phyloP scores from a whole-genome alignment of 2,329 filamentous ascomycete genomes.

The Ophiostoma himal-ulmi region DNA sequence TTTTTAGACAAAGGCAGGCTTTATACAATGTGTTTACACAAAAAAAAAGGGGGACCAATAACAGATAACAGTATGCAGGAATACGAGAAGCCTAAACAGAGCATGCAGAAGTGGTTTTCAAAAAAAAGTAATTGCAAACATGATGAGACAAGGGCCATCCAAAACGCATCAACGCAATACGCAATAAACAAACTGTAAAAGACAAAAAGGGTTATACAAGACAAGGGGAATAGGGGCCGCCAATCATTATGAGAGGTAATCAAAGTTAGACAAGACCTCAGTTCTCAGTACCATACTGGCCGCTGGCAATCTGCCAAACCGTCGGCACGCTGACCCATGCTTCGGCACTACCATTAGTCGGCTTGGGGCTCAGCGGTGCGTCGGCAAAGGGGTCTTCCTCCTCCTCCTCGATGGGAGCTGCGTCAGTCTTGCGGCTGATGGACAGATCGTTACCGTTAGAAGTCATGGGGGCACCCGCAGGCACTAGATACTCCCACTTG shows the following conservation, averaged over 20 bases:
- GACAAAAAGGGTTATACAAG: slow-evolving; percentile 7
- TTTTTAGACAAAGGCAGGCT: neutral
- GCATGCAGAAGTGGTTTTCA: neutral
- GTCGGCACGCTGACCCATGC: slow-evolving; percentile 63
- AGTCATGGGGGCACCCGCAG: slow-evolving; percentile 53
- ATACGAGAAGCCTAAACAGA: neutral
- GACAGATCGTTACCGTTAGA: slow-evolving; percentile 59
- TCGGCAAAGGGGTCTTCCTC: slow-evolving; percentile 68
- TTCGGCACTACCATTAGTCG: slow-evolving; percentile 24
- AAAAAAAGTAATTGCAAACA: neutral
- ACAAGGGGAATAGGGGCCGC: slow-evolving; percentile 3
- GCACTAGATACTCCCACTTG: slow-evolving; percentile 38
- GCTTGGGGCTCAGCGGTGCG: slow-evolving; percentile 35
- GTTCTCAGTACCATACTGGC: slow-evolving; percentile 62
- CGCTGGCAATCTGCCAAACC: slow-evolving; percentile 63
- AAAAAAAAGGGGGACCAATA: neutral
- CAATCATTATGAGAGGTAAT: neutral
- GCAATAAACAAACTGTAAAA: slow-evolving; percentile 3
- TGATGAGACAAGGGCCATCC: neutral
- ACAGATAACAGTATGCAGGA: neutral
- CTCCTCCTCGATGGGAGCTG: slow-evolving; percentile 39
- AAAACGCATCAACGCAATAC: slow-evolving; percentile 1
- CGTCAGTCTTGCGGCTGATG: slow-evolving; percentile 50
- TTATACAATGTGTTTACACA: neutral
- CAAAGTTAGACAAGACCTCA: neutral